phyloP scores from a whole-genome alignment of 2,329 filamentous ascomycete genomes.

The Coniella lustricola region DNA sequence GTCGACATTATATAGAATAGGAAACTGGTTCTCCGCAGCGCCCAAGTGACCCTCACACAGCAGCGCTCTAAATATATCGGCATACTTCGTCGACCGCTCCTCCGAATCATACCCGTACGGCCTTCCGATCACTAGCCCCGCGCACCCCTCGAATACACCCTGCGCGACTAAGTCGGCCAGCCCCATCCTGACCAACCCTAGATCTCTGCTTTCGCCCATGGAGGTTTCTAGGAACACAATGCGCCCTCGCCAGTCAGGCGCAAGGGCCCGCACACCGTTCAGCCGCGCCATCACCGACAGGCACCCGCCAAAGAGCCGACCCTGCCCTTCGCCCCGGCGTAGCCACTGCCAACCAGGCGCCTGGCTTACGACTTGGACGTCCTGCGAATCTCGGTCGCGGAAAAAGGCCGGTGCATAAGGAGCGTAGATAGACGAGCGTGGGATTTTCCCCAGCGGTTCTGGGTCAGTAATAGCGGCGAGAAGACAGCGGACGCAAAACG shows the following conservation, averaged over 20 bases:
- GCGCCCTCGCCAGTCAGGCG: conserved; percentile 29
- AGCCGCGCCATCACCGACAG: conserved; percentile 32
- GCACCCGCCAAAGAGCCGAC: conserved; percentile 36
- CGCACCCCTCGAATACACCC: conserved; percentile 33
- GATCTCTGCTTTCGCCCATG: conserved; percentile 22
- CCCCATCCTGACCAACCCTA: conserved; percentile 26
- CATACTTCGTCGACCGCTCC: conserved; percentile 23
- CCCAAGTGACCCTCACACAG: conserved; percentile 23
- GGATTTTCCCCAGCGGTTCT: conserved; percentile 24
- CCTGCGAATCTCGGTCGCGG: conserved; percentile 7
- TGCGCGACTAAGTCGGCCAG: conserved; percentile 35
- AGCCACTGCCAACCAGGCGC: conserved; percentile 30
- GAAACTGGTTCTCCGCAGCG: conserved; percentile 23
- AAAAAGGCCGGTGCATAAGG: conserved; percentile 21
- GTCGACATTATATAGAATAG: conserved; percentile 34
- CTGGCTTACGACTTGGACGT: conserved; percentile 19
- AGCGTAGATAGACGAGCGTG: conserved; percentile 26
- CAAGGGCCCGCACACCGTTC: conserved; percentile 25
- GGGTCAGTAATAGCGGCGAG: conserved; percentile 23
- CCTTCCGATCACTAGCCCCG: conserved; percentile 33
- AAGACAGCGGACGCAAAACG: conserved; percentile 26
- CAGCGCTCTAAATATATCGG: conserved; percentile 24
- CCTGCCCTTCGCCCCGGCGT: conserved; percentile 29
- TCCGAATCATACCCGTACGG: conserved; percentile 32
- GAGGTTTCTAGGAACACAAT: conserved; percentile 36